Conservation (phyloP, 1,284 basidiomycete genomes). For the Rhodotorula mucilaginosa region DNA sequence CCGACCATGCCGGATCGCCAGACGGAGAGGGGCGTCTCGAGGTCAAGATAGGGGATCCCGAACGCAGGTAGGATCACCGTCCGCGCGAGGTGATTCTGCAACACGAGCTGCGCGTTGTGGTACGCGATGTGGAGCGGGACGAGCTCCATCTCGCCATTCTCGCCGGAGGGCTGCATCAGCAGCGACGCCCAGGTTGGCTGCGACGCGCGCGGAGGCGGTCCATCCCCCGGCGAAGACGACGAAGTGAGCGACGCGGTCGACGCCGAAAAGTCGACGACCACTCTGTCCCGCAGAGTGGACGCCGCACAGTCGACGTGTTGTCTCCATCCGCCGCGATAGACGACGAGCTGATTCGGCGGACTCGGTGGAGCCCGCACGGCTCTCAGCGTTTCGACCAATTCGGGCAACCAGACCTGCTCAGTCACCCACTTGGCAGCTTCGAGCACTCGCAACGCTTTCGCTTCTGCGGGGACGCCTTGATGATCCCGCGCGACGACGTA, state of each 20-base stretch:
- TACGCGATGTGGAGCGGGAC: conserved; percentile 28
- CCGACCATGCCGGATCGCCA: conserved; percentile 45
- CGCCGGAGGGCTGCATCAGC: conserved; percentile 12
- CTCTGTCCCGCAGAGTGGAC: background rate
- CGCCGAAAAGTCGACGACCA: background rate
- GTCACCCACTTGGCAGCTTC: conserved; percentile 31
- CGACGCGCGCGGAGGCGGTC: conserved; percentile 27
- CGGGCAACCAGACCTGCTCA: conserved; percentile 43
- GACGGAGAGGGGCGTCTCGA: conserved; percentile 42
- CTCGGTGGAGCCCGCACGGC: conserved; percentile 32
- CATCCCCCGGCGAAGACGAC: conserved; percentile 33
- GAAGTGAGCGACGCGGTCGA: background rate
- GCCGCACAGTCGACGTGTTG: conserved; percentile 40
- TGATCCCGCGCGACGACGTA: conserved; percentile 5
- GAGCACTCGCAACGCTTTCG: conserved; percentile 20
- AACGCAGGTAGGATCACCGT: conserved; percentile 32
- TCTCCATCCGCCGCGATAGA: conserved; percentile 45
- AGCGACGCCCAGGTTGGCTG: conserved; percentile 30
- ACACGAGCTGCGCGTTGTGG: conserved; percentile 44
- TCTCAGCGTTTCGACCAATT: conserved; percentile 42
- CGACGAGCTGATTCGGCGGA: conserved; percentile 37
- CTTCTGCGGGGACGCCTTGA: background rate
- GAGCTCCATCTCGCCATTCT: background rate
- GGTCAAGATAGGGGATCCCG: conserved; percentile 45
- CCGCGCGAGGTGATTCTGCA: conserved; percentile 44